Percentiles rank a stretch among this genome's conserved stretches.
phyloP scores from a whole-genome alignment of 2,329 filamentous ascomycete genomes.

The Coleophoma eucalyptorum region DNA sequence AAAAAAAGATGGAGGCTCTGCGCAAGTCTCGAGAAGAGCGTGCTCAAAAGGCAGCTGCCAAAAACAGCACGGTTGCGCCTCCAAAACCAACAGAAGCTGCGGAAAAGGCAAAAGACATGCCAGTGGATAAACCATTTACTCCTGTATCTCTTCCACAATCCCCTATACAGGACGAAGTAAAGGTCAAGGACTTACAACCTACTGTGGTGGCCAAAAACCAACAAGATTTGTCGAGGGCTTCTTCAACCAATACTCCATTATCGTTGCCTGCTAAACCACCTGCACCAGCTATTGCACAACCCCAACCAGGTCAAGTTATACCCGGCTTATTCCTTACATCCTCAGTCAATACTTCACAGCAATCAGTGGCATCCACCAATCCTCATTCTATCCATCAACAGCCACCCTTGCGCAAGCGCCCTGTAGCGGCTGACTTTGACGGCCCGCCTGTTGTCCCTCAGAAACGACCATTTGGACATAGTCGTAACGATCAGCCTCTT shows the following conservation, averaged over 20 bases:
- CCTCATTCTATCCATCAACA: slow-evolving; percentile 2
- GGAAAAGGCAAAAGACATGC: not conserved
- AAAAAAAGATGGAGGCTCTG: slow-evolving; percentile 75
- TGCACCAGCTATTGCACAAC: not conserved
- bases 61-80: slow-evolving; percentile 9
- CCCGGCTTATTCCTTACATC: slow-evolving; percentile 25
- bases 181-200: not conserved
- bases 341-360: slow-evolving; percentile 3
- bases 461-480: slow-evolving; percentile 59
- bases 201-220: too few species aligned
- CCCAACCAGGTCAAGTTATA: slow-evolving; percentile 5
- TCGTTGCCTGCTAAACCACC: slow-evolving; percentile 2
- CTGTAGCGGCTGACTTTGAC: slow-evolving; percentile 68
- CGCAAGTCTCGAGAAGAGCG: slow-evolving; percentile 51
- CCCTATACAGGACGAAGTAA: not conserved
- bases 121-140: not conserved
- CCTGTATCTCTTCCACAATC: not conserved
- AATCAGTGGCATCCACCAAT: slow-evolving; percentile 3
- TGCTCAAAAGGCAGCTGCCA: slow-evolving; percentile 31
- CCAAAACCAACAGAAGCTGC: not conserved
- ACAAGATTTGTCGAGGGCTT: too few species aligned
- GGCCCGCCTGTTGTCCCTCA: slow-evolving; percentile 38
- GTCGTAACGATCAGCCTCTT: slow-evolving; percentile 56
- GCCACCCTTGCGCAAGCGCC: slow-evolving; percentile 44
- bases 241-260: too few species aligned